Base-by-base conservation (phyloP, 176 grass and related monocot genomes). In the Ensete glaucum region DNA sequence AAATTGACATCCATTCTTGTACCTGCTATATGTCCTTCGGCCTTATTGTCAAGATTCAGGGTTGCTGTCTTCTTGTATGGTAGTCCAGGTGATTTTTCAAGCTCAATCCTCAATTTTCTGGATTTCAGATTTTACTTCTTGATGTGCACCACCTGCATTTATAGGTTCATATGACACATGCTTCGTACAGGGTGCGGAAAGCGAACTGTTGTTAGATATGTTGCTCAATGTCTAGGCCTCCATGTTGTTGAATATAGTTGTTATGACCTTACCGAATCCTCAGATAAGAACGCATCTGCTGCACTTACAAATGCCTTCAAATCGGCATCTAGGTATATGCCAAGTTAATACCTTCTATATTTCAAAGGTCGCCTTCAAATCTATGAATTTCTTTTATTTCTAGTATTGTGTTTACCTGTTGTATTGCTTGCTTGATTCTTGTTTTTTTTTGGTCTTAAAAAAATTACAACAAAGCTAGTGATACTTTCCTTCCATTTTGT, bases 201-300 rank as follows among this genome's bases (percentile, higher is more conserved):
- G 76, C 79, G 84, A 7, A 91, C 80, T 17, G 82, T 84, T 72
- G 72, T 93, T n/a, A 94, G 82, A 81, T 92, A 91, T 85, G 83
- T 94, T 70, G 90, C 88, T 67, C 76, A 76, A 56, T 81, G 85
- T 79, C 81, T 86, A 53, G 95, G 95, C 67, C 67, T 98, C 43
- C 95, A 98, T 85, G 80, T 98, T 22, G 85, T 98, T 5, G 95
- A 98, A 80, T 98, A 86, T 87, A 87, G 78, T 70, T 98, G 86
- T 87, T 84, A 91, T 64, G 95, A 98, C 83, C 76, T 98, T 69
- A 77, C 91, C 76, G 77, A 69, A 1, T 91, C 95, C 13, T 91
- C 88, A 56, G 90, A 94, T 78, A 89, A 77, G 76, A 90, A 88
- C 51, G 73, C 82, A 56, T 84, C 95, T 82, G 78, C 73, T 85